These are phyloP conservation scores for Dactylellina leptospora DNA, from an alignment of 2,329 filamentous ascomycete genomes.

Conservation along the genomic window DNA sequence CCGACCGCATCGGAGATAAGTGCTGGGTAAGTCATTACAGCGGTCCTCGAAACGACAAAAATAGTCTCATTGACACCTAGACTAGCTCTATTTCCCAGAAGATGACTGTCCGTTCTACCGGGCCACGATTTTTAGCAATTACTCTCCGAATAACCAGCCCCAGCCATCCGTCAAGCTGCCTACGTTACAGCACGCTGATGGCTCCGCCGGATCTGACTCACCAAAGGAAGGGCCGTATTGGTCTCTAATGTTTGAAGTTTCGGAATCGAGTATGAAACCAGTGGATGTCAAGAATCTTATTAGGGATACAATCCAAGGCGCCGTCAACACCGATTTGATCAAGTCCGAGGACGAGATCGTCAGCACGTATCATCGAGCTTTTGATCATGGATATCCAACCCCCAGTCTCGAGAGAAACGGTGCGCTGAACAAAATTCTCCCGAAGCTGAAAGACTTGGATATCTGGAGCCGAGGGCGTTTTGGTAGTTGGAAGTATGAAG, in stretches of 20 bases:
- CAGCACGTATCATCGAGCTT: slow-evolving; percentile 96
- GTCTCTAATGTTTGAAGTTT: slow-evolving; percentile 99
- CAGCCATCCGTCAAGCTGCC: slow-evolving; percentile 81
- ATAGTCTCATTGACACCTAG: not conserved
- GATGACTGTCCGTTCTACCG: slow-evolving; percentile 99
- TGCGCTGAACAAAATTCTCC: slow-evolving; percentile 88
- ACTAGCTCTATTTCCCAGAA: slow-evolving; percentile 93
- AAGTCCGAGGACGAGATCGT: slow-evolving; percentile 91
- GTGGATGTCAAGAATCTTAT: slow-evolving; percentile 86
- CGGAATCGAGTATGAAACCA: slow-evolving; percentile 93
- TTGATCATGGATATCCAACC: slow-evolving; percentile 98
- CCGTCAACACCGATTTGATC: slow-evolving; percentile 98
- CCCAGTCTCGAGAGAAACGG: slow-evolving; percentile 94
- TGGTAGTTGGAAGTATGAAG: slow-evolving; percentile 97
- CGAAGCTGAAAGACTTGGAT: slow-evolving; percentile 86
- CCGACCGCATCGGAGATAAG: slow-evolving; percentile 97
- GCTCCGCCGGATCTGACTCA: slow-evolving; percentile 77
- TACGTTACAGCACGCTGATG: slow-evolving; percentile 84
- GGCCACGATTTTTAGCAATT: slow-evolving; percentile 99
- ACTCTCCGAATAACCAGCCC: slow-evolving; percentile 98
- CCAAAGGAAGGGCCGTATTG: slow-evolving; percentile 93
- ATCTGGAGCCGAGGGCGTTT: slow-evolving; percentile 97
- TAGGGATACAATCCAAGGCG: slow-evolving; percentile 90
- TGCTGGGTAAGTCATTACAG: slow-evolving; percentile 79
- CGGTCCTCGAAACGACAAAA: not conserved